Conservation (phyloP, 1,284 basidiomycete species). For the Cryptococcus hybrid region DNA sequence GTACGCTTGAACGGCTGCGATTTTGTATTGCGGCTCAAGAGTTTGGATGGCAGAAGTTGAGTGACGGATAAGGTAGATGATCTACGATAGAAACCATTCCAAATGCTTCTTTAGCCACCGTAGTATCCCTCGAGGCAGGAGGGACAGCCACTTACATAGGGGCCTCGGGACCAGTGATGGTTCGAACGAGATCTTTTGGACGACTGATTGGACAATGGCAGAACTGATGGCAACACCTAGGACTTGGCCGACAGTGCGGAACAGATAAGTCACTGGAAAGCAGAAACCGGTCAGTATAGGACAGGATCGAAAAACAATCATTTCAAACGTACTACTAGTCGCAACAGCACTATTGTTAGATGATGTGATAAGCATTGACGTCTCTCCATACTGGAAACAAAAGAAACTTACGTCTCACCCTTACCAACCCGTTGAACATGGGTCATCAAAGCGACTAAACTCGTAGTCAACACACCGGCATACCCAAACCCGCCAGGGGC, state of each 20-base stretch:
- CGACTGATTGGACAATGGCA: constrained; percentile 71
- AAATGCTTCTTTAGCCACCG: too few species aligned
- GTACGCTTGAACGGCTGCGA: constrained; percentile 77
- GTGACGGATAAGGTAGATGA: constrained; percentile 62
- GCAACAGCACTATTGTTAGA: constrained; percentile 58
- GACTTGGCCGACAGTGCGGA: constrained; percentile 88
- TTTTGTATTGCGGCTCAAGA: constrained; percentile 60
- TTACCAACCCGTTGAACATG: constrained; percentile 32
- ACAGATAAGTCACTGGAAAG: constrained; percentile 77
- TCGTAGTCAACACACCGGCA: constrained; percentile 35
- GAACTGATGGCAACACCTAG: constrained; percentile 80
- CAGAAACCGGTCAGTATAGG: constrained; percentile 1
- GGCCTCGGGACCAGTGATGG: constrained; percentile 68
- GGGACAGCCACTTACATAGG: constrained; percentile 56
- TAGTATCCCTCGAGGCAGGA: too few species aligned
- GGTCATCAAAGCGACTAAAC: constrained; percentile 40
- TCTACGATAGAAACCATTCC: constrained; percentile 17
- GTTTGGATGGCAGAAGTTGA: constrained; percentile 73
- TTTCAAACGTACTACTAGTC: constrained; percentile 67
- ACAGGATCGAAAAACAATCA: neutral
- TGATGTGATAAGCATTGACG: constrained; percentile 2
- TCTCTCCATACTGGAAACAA: neutral
- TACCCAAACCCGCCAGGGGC: constrained; percentile 39
- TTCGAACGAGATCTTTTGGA: constrained; percentile 65
- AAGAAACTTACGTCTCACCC: constrained; percentile 31